Evolutionary conservation across 2,329 filamentous ascomycete genomes (phyloP), one percentile per base, ranked within the genome.

Genomic region (Orbilia oligospora): DNA sequence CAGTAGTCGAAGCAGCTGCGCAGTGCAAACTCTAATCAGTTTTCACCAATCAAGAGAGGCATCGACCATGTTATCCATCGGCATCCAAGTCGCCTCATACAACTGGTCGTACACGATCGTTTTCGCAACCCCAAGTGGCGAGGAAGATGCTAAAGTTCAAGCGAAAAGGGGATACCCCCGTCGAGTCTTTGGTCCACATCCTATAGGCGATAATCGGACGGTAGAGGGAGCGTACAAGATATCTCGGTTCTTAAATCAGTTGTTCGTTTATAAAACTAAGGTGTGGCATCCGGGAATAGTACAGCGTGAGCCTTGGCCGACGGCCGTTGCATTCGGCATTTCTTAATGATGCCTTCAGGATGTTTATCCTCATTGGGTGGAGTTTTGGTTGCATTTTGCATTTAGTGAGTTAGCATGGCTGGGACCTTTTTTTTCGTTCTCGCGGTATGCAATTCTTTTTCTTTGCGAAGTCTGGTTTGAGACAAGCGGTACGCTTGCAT

Each of bases 11-110:
- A 22, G 5, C 51, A 8, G n/a, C 51, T 2, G 10, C 4, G n/a
- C n/a, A n/a, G n/a, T n/a, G n/a, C n/a, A n/a, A n/a, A n/a, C n/a
- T n/a, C n/a, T 5, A 5, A 14, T 10, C 14, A 30, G 18, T 12
- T 20, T 38, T 16, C 51, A n/a, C 4, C 51, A n/a, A 5, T 58
- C 18, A 27, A 38, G 22, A 65, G 49, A 18, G 61, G 61, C 16
- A n/a, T 65, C 41, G 61, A 65, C 41, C 61, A 65, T n/a, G 61
- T 65, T 16, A n/a, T n/a, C n/a, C n/a, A 49, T 65, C 14, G 61
- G 38, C 5, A 18, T 65, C 8, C 61, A 65, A 49, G 61, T 65
- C n/a, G 46, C 61, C 18, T 65, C 61, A 10, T 65, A 49, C 16
- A 48, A 33, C n/a, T 65, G 44, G 41, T 65, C 61, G 20, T 49